Evolutionary conservation across 371 early-diverging fungal genomes (phyloP).

Genomic region (Vairimorpha necatrix): DNA sequence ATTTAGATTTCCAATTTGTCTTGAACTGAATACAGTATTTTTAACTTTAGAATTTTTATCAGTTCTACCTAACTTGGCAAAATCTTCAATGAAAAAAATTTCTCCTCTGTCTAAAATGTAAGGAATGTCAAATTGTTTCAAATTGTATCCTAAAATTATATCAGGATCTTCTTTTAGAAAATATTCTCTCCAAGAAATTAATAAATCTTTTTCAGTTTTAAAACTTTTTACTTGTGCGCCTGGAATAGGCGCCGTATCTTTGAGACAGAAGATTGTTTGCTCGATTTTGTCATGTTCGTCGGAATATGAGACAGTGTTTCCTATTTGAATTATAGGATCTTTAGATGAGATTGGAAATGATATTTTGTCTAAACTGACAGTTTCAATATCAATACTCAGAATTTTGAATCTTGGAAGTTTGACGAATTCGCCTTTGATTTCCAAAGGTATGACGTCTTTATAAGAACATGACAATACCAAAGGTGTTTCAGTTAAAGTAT

Average conservation of each 20-base stretch:
- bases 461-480: conserved; percentile 71
- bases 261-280: conserved; percentile 80
- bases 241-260: conserved; percentile 78
- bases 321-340: conserved; percentile 99
- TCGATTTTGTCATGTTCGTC: conserved; percentile 79
- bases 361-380: conserved; percentile 79
- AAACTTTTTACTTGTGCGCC: conserved; percentile 79
- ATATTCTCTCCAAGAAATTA: conserved; percentile 71
- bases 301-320: conserved; percentile 75
- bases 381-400: conserved; percentile 96
- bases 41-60: conserved; percentile 69
- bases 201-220: conserved; percentile 75
- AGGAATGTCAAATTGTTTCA: conserved; percentile 91
- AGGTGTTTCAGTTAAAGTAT: conserved; percentile 65
- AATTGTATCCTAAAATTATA: conserved; percentile 96
- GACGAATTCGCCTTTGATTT: conserved; percentile 75
- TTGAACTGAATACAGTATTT: conserved; percentile 77
- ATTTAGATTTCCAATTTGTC: conserved; percentile 83
- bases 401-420: conserved; percentile 87
- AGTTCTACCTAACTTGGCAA: conserved; percentile 76
- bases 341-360: conserved; percentile 84
- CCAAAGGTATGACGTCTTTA: conserved; percentile 72
- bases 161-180: conserved; percentile 78
- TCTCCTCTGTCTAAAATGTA: conserved; percentile 87
- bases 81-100: conserved; percentile 69